A percentile compares a stretch with the other conserved stretches of the same genome.
Evolutionary conservation across 2,329 filamentous ascomycete species (phyloP).

Genomic region (Anthostomella pinea): DNA sequence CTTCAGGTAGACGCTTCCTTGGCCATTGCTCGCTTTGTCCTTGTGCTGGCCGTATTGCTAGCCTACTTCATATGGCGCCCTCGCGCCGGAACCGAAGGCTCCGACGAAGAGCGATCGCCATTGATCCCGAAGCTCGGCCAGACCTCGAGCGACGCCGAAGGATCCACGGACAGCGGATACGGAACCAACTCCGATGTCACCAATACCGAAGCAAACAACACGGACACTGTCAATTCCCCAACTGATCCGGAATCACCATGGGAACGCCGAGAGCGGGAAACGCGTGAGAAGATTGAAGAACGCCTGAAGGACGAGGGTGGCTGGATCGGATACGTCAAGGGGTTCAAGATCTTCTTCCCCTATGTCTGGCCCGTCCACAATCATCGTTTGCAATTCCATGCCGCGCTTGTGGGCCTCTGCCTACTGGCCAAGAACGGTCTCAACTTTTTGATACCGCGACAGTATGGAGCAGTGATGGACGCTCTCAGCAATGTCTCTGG

Average conservation of each 20-base stretch:
- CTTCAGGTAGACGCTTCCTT: slow-evolving; percentile 30
- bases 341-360: slow-evolving; percentile 73
- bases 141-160: slow-evolving; percentile 24
- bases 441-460: slow-evolving; percentile 75
- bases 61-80: slow-evolving; percentile 26
- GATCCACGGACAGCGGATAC: slow-evolving; percentile 37
- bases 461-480: slow-evolving; percentile 77
- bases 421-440: slow-evolving; percentile 69
- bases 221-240: slow-evolving; percentile 31
- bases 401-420: slow-evolving; percentile 64
- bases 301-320: slow-evolving; percentile 71
- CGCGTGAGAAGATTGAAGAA: slow-evolving; percentile 60
- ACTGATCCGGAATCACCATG: slow-evolving; percentile 50
- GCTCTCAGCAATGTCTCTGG: slow-evolving; percentile 53
- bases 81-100: slow-evolving; percentile 20
- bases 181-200: slow-evolving; percentile 41
- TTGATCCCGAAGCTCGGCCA: slow-evolving; percentile 48
- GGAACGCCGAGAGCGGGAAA: slow-evolving; percentile 51
- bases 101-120: slow-evolving; percentile 56
- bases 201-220: slow-evolving; percentile 35
- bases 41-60: slow-evolving; percentile 27
- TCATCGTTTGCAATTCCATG: slow-evolving; percentile 63
- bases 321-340: slow-evolving; percentile 73
- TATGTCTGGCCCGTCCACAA: slow-evolving; percentile 75
- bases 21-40: slow-evolving; percentile 32